Percentiles rank a stretch among this genome's conserved stretches.
These are phyloP conservation scores for Panicum hallii DNA, from an alignment of 202 grass and related monocot genomes.

Conservation along the genomic window DNA sequence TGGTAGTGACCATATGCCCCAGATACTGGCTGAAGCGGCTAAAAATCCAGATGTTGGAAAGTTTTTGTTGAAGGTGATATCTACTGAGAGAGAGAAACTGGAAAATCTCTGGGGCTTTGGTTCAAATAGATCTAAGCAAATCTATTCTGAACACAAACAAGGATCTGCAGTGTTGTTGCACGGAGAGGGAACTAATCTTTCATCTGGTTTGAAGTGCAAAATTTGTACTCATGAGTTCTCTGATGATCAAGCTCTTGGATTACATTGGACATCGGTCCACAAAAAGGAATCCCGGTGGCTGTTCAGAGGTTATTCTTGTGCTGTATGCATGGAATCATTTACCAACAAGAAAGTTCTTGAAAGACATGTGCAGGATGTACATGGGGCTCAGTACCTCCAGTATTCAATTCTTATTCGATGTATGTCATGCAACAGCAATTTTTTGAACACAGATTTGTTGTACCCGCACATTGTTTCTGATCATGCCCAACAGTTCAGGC, in stretches of 20 bases:
- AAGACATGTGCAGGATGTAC: constrained; percentile 85
- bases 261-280: constrained; percentile 89
- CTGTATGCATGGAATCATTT: constrained; percentile 89
- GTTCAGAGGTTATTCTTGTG: constrained; percentile 98
- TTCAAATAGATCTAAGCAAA: constrained; percentile 55
- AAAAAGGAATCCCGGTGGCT: constrained; percentile 92
- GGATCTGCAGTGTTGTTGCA: constrained; percentile 22
- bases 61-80: constrained; percentile 83
- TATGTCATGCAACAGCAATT: constrained; percentile 79
- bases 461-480: constrained; percentile 92
- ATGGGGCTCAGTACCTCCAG: constrained; percentile 80
- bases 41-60: constrained; percentile 75
- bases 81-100: constrained; percentile 93
- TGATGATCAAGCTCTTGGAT: constrained; percentile 73
- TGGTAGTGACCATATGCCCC: constrained; percentile 59
- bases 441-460: constrained; percentile 83
- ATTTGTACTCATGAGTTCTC: constrained; percentile 74
- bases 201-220: constrained; percentile 74
- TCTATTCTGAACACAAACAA: constrained; percentile 60
- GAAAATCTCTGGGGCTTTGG: constrained; percentile 73
- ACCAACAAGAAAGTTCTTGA: constrained; percentile 91
- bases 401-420: constrained; percentile 88
- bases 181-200: constrained; percentile 47
- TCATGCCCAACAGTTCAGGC: constrained; percentile 71
- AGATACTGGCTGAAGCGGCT: constrained; percentile 69